Base-by-base conservation (phyloP, 1,139 yeast genomes). In the Torulaspora globosa region DNA sequence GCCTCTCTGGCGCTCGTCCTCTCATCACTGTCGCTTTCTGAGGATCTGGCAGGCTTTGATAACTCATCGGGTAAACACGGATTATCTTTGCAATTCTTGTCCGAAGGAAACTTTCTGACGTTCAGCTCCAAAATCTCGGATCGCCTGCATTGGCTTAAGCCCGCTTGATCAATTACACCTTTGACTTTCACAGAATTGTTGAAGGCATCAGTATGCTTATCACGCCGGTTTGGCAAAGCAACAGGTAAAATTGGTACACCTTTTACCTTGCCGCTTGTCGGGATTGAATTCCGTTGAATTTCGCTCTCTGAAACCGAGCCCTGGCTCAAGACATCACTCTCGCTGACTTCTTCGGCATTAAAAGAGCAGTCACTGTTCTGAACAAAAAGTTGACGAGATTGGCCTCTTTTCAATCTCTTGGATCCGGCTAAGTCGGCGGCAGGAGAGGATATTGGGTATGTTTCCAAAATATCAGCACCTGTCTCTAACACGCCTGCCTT, bases 61-160 rank as follows among this genome's bases (percentile, higher is more conserved):
- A 4, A 31, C 8, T 32, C 4, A 10, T 10, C 21, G 8, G 26
- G 3, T 2, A n/a, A 5, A 15, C 11, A 24, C 8, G 36, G 30
- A 10, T 27, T 24, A n/a, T 12, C 23, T 3, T 32, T 11, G 15
- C 14, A 33, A 26, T 39, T 36, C 10, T 16, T 32, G 10, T 41
- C 45, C 4, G 26, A 19, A 10, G 41, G 42, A 33, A 44, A 37
- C 23, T 47, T 41, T n/a, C 24, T 14, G 14, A 47, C 26, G 23
- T 44, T 34, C 32, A 47, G 33, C 18, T 44, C 41, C 19, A 47
- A 26, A 1, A 30, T 19, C 9, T 47, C 40, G 7, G 48, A 11
- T 30, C 14, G 21, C 21, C 34, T 16, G 21, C 12, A 31, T 9
- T 16, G 23, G 19, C 34, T 16, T 10, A 18, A 15, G 18, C 12